Base-by-base conservation (phyloP, 345 rosid genomes). In the Alliaria petiolata region DNA sequence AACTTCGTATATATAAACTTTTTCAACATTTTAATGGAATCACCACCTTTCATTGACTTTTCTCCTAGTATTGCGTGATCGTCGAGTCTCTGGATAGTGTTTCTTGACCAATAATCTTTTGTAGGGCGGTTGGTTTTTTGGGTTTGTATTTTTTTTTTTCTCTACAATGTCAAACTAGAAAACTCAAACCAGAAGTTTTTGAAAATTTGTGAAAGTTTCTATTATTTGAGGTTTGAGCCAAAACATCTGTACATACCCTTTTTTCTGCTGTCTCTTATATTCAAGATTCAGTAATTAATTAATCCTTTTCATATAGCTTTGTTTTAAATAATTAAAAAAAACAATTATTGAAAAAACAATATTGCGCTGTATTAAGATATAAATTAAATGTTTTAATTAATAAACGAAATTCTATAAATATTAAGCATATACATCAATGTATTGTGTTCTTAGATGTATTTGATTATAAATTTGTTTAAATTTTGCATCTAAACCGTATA, bases 101-200 rank as follows among this genome's bases (percentile, higher is more conserved):
- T 22, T 39, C 44, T 70, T 51, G 67, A 51, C 68, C 69, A 62
- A 20, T 39, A 4, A 46, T 70, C 51, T 50, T 50, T 50, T 33
- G 36, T 44, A 20, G 5, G 69, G 62, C 35, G 16, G 14, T 40
- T 62, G 19, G 5, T 43, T 44, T 34, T 17, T 30, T 0, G 49
- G 54, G 14, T 19, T 19, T 5, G 31, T 22, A 47, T 16, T 8
- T 28, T 13, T 34, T 6, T 10, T 70, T 51, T 3, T 16, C 26
- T 34, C 8, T 16, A 3, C 40, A 56, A 52, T 17, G 39, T 56
- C 3, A 10, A 44, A 17, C n/a, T 56, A 0, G 38, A 56, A 40
- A 60, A 40, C 35, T 40, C 45, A 36, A 38, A 56, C 30, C 30
- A 19, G 10, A 20, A 58, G 30, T 36, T 17, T 34, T 7, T n/a